These are phyloP conservation scores for Xylaria hypoxylon DNA, from an alignment of 2,329 filamentous ascomycete species.

Conservation along the genomic window DNA sequence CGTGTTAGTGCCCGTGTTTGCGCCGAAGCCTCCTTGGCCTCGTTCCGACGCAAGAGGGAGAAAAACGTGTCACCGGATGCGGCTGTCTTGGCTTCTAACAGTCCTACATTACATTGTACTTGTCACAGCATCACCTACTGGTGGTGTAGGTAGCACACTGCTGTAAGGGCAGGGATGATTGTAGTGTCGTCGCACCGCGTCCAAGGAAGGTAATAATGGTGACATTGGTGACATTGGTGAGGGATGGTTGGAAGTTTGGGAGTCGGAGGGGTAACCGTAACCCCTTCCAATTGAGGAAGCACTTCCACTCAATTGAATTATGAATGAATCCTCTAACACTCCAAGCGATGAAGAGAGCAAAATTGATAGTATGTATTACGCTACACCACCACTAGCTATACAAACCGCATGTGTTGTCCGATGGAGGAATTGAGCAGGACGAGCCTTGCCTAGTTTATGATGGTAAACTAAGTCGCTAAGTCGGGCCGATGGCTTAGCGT, in stretches of 20 bases:
- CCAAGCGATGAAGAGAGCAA: background rate
- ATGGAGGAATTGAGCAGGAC: slow-evolving; percentile 15
- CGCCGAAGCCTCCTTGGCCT: slow-evolving; percentile 31
- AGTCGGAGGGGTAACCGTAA: background rate
- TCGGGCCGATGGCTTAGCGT: slow-evolving; percentile 35
- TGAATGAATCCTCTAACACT: too few relatives aligned
- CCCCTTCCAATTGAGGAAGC: slow-evolving; percentile 1
- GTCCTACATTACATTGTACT: slow-evolving; percentile 25
- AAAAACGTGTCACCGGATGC: slow-evolving; percentile 39
- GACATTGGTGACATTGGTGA: too few relatives aligned
- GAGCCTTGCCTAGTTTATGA: slow-evolving; percentile 29
- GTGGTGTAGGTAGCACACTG: too few relatives aligned
- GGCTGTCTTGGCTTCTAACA: slow-evolving; percentile 38
- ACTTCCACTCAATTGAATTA: too few relatives aligned
- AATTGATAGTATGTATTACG: too few relatives aligned
- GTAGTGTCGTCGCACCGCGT: background rate
- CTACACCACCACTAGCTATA: too few relatives aligned
- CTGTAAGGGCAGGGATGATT: background rate
- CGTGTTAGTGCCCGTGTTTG: slow-evolving; percentile 31
- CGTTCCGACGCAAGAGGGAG: slow-evolving; percentile 24
- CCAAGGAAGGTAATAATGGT: slow-evolving; percentile 1
- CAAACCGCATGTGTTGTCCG: background rate
- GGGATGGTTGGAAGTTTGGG: slow-evolving; percentile 13
- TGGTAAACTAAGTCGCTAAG: slow-evolving; percentile 38
- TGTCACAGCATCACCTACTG: slow-evolving; percentile 23